Evolutionary conservation across 805 yeast genomes (phyloP).

Genomic region (Kuraishia piskuri): DNA sequence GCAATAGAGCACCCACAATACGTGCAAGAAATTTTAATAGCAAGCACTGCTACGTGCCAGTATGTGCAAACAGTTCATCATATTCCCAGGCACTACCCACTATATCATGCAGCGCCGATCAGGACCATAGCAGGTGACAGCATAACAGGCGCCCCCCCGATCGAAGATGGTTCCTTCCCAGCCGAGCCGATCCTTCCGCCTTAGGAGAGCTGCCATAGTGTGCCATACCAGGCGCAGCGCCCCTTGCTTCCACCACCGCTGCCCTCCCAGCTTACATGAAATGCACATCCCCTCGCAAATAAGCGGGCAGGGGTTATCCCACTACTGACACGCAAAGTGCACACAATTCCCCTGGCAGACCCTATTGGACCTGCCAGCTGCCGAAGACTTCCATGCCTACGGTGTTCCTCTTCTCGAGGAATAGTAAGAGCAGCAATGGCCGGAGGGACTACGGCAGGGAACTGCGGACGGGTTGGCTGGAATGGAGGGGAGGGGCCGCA

Average conservation of each 20-base stretch:
- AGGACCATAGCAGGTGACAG: too few species aligned
- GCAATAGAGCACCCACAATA: too few species aligned
- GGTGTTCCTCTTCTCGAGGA: too few species aligned
- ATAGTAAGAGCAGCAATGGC: not conserved
- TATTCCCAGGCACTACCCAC: too few species aligned
- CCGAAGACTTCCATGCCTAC: too few species aligned
- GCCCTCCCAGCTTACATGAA: not conserved
- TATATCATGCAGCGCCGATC: too few species aligned
- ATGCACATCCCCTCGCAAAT: not conserved
- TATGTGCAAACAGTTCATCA: too few species aligned
- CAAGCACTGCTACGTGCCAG: too few species aligned
- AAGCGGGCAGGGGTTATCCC: not conserved
- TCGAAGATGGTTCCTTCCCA: not conserved
- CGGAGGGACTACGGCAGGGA: not conserved
- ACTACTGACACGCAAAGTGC: not conserved
- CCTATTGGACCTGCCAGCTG: too few species aligned
- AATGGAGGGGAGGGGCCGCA: not conserved
- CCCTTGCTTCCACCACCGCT: too few species aligned
- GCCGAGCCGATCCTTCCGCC: not conserved
- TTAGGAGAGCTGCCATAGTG: not conserved
- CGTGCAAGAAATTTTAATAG: too few species aligned
- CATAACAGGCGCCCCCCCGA: too few species aligned
- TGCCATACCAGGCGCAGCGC: not conserved
- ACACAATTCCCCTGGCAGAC: not conserved
- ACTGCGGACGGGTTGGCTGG: not conserved